Evolutionary conservation across 164 flowering plant species (phyloP).

Genomic region (Sedum album): DNA sequence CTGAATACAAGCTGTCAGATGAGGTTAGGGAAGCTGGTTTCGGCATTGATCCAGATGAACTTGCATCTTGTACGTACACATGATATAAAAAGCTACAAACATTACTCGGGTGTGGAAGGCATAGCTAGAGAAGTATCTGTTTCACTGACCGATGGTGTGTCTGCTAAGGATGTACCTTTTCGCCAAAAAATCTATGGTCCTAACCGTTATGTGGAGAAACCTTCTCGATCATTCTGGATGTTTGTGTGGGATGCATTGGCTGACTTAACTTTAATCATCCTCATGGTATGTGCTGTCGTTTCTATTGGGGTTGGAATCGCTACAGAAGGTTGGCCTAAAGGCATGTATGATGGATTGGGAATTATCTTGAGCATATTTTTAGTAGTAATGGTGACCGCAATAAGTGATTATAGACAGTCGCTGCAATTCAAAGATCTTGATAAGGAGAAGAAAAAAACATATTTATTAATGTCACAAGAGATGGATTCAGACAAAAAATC

Average conservation of each 20-base stretch:
- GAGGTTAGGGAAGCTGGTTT: conserved; percentile 35
- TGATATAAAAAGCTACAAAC: conserved; percentile 22
- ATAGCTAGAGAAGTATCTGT: conserved; percentile 27
- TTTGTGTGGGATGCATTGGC: conserved; percentile 55
- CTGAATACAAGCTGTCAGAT: conserved; percentile 24
- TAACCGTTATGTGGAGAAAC: conserved; percentile 38
- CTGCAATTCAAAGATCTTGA: conserved; percentile 45
- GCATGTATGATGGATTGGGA: conserved; percentile 51
- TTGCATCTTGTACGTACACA: conserved; percentile 30
- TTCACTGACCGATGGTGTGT: conserved; percentile 31
- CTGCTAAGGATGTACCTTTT: conserved; percentile 15
- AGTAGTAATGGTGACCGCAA: conserved; percentile 50
- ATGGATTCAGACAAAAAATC: conserved; percentile 36
- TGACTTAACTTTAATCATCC: conserved; percentile 41
- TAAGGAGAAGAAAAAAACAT: conserved; percentile 43
- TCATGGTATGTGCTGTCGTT: conserved; percentile 42
- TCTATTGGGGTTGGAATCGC: conserved; percentile 50
- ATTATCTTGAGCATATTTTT: conserved; percentile 36
- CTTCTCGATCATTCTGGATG: conserved; percentile 33
- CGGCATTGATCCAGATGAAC: conserved; percentile 39
- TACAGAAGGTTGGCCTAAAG: conserved; percentile 55
- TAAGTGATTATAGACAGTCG: conserved; percentile 48
- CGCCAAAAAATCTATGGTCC: conserved; percentile 35
- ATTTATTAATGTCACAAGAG: conserved; percentile 38
- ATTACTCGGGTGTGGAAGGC: conserved; percentile 41